Evolutionary conservation across 2,329 filamentous ascomycete genomes (phyloP).

Genomic region (Paraphoma sp.): DNA sequence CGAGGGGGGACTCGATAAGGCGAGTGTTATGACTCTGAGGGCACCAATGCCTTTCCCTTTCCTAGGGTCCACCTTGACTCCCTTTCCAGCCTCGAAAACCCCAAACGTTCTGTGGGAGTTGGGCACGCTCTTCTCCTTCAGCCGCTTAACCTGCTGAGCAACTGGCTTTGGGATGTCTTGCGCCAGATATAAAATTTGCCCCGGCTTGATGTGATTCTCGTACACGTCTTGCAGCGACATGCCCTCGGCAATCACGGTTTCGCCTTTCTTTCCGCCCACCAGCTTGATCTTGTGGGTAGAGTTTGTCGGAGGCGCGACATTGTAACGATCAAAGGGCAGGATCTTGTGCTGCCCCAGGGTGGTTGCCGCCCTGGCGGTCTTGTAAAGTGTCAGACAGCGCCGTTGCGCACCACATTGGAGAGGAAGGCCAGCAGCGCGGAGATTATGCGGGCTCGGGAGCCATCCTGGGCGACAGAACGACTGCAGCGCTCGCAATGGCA

Average conservation of each 20-base stretch:
- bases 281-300: slow-evolving; percentile 30
- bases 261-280: background rate
- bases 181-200: slow-evolving; percentile 25
- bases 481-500: slow-evolving; percentile 17
- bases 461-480: slow-evolving; percentile 22
- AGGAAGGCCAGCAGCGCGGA: slow-evolving; percentile 2
- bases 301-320: slow-evolving; percentile 3
- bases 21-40: slow-evolving; percentile 27
- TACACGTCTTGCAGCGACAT: slow-evolving; percentile 28
- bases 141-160: background rate
- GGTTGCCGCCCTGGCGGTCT: slow-evolving; percentile 31
- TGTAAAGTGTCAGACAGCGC: slow-evolving; percentile 36
- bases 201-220: slow-evolving; percentile 24
- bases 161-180: slow-evolving; percentile 3
- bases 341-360: slow-evolving; percentile 35
- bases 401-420: slow-evolving; percentile 27
- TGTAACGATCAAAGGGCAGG: slow-evolving; percentile 22
- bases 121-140: slow-evolving; percentile 6
- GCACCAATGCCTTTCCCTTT: slow-evolving; percentile 12
- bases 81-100: background rate
- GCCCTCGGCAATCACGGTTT: slow-evolving; percentile 12
- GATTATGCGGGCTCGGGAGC: background rate
- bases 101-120: background rate
- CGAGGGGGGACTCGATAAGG: slow-evolving; percentile 11
- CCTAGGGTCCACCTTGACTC: background rate